phyloP scores from a whole-genome alignment of 192 early-diverging fungal genomes.

The Umbelopsis isabellina region DNA sequence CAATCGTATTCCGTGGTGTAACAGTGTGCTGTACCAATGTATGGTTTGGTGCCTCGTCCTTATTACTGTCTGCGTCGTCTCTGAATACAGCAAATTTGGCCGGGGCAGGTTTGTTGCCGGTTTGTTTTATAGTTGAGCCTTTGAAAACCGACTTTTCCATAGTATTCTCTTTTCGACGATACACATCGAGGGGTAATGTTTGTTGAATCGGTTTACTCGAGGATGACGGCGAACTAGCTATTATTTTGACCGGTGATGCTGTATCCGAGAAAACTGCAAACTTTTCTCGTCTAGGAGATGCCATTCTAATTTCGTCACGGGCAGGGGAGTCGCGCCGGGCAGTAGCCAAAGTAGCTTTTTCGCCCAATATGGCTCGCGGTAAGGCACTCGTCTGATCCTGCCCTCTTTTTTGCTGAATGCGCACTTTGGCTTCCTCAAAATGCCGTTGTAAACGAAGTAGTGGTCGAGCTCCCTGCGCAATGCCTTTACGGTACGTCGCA shows the following conservation, averaged over 20 bases:
- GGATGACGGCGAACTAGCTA: not conserved
- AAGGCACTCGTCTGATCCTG: not conserved
- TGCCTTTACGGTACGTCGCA: slow-evolving; percentile 4
- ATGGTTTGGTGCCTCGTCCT: too few relatives aligned
- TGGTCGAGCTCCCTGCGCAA: not conserved
- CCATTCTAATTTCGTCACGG: not conserved
- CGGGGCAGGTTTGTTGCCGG: not conserved
- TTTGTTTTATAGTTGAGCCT: not conserved
- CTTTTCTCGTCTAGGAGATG: slow-evolving; percentile 1
- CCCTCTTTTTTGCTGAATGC: not conserved
- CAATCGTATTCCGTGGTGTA: too few relatives aligned
- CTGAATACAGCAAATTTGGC: slow-evolving; percentile 14
- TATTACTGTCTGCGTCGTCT: not conserved
- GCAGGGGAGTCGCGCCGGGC: not conserved
- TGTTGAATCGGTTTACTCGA: not conserved
- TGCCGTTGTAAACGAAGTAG: not conserved
- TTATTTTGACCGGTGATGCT: not conserved
- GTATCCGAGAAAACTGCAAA: not conserved
- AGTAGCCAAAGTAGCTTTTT: not conserved
- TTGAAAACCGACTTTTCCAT: slow-evolving; percentile 3
- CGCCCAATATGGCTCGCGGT: not conserved
- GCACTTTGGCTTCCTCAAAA: not conserved
- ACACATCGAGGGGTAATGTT: not conserved
- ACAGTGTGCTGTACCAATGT: too few relatives aligned
- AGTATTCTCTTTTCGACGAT: slow-evolving; percentile 8